Base-by-base conservation (phyloP, 805 yeast species). In the Pichia heedii region DNA sequence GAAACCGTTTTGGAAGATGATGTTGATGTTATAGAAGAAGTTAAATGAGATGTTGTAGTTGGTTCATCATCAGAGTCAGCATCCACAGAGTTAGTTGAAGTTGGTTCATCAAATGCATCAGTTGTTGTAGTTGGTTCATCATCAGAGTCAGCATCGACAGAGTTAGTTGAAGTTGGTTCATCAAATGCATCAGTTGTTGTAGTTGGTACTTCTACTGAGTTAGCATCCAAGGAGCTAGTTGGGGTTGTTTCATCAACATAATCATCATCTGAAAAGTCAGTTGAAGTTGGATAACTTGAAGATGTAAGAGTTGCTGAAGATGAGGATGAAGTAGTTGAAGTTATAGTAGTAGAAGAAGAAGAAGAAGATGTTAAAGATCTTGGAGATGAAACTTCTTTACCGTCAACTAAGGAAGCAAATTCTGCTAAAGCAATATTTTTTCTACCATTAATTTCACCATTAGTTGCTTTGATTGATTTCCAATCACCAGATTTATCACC, bases 361-460 rank as follows among this genome's bases (percentile, higher is more conserved):
- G 42, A 29, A 2, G 44, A 38, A 2, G 46, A 47, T 21, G 48
- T 33, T 19, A 54, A 42, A 20, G 55, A 38, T 12, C 42, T n/a
- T n/a, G n/a, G n/a, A n/a, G n/a, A n/a, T n/a, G n/a, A n/a, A n/a
- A n/a, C n/a, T n/a, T 20, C 33, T 18, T 36, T 32, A 30, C 67
- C 70, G 29, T 51, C 47, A 21, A 61, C 65, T 36, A 73, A 61
- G 8, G 55, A 50, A 26, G 56, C 61, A 50, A 70, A 73, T 39
- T 73, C 75, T 15, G 53, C 54, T 36, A 65, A 58, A n/a, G 74
- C 82, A 44, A 68, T 56, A 1, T 55, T 58, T 35, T 59, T 53
- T 62, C 85, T 73, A 22, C 88, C 89, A 51, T 78, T 71, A 33
- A 86, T 71, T 41, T 64, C 56, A 50, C 88, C 88, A 57, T 66